Evolutionary conservation across 495 filamentous ascomycete species (phyloP), one percentile per base, ranked within the genome.

Genomic region (Darksidea phi): DNA sequence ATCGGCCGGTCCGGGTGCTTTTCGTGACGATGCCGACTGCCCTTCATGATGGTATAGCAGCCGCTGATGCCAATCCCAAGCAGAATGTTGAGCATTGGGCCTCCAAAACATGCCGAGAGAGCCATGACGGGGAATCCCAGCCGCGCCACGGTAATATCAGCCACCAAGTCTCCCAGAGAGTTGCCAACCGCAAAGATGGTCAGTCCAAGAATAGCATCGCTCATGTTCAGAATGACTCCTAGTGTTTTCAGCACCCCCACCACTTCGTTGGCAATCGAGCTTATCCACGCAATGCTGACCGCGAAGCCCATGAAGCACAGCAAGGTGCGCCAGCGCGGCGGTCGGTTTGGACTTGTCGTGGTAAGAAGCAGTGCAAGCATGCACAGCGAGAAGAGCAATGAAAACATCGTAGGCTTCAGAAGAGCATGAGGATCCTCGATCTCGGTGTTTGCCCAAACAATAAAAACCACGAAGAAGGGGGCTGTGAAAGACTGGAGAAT

Each of bases 81-180:
- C 0, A 99, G 76, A 54, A 99, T 99, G 68, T 99, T 99, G 23
- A 99, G 81, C 90, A 99, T 90, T 0, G 95, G 95, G 0, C 95
- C 95, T 15, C 95, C 95, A 67, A 97, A 97, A 69, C 95, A 99
- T 25, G 95, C 95, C 1, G 84, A 85, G 57, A 99, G 79, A 7
- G 95, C 95, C 95, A 99, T 99, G 42, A 97, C 91, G 0, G 95
- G 95, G 74, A 91, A 96, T 0, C 95, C 94, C 0, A 97, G 80
- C 13, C 89, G 79, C 10, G 95, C 95, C 36, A 99, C 88, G 0
- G 95, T 99, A 56, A 97, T 85, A 64, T 99, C 89, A 6, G 95
- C 91, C 3, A 99, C 91, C 0, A 99, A 78, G 68, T 99, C 95
- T 11, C 95, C 93, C 6, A 97, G 78, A 1, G 90, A 95, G 69